Evolutionary conservation across 202 grass and related monocot genomes (phyloP).

Genomic region (Panicum virgatum): DNA sequence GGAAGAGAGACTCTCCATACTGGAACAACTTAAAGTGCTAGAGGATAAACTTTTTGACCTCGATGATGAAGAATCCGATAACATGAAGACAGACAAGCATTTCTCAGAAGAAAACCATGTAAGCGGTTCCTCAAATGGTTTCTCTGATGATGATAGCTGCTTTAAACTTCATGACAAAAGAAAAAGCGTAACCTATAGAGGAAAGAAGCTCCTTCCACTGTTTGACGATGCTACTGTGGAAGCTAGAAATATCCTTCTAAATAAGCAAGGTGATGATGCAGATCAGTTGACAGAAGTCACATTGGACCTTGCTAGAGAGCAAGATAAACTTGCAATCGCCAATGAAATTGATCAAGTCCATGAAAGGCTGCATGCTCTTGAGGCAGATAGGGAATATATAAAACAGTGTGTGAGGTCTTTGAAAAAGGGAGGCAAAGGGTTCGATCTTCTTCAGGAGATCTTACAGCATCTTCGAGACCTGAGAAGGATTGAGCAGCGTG

Average conservation of each 20-base stretch:
- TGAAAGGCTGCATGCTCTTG: slow-evolving; percentile 80
- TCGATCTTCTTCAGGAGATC: slow-evolving; percentile 86
- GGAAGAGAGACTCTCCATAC: slow-evolving; percentile 84
- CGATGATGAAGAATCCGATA: slow-evolving; percentile 67
- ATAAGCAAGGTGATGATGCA: slow-evolving; percentile 28
- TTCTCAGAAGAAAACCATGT: slow-evolving; percentile 55
- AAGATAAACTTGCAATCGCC: slow-evolving; percentile 57
- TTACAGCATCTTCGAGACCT: slow-evolving; percentile 91
- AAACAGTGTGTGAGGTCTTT: slow-evolving; percentile 83
- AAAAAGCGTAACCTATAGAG: slow-evolving; percentile 48
- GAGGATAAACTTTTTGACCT: slow-evolving; percentile 84
- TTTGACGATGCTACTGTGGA: slow-evolving; percentile 63
- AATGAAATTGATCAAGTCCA: slow-evolving; percentile 71
- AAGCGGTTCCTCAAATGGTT: slow-evolving; percentile 50
- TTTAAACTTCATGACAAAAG: slow-evolving; percentile 49
- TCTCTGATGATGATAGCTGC: slow-evolving; percentile 56
- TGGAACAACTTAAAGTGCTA: slow-evolving; percentile 81
- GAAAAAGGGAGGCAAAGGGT: slow-evolving; percentile 80
- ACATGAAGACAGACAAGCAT: slow-evolving; percentile 49
- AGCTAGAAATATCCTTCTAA: slow-evolving; percentile 46
- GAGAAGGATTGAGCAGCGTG: slow-evolving; percentile 75
- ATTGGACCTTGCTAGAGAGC: slow-evolving; percentile 49
- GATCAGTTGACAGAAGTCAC: slow-evolving; percentile 38
- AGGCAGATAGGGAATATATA: slow-evolving; percentile 87
- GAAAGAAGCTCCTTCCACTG: slow-evolving; percentile 87